Percentiles rank a stretch among this genome's conserved stretches.
Evolutionary conservation across 805 yeast species (phyloP).

Genomic region (Geotrichum ghanense): DNA sequence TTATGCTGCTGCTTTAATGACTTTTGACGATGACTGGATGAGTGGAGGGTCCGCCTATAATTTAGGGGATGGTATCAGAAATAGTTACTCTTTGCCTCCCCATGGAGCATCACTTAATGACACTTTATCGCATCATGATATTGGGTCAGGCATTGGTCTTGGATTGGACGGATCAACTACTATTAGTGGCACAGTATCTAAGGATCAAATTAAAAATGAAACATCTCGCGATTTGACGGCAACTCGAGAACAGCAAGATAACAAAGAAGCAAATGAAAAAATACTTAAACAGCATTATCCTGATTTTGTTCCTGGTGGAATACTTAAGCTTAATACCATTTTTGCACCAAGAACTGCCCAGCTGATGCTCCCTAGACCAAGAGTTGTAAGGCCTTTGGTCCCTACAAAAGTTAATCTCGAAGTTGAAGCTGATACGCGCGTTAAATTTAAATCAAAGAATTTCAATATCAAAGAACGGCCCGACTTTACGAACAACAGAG

Average conservation of each 20-base stretch:
- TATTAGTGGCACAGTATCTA: neutral
- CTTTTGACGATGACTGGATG: conserved; percentile 2
- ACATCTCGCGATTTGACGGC: neutral
- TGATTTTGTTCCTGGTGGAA: conserved; percentile 40
- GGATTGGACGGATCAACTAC: neutral
- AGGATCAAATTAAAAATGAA: conserved; percentile 1
- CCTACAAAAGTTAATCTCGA: conserved; percentile 55
- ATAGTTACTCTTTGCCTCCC: neutral
- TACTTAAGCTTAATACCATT: conserved; percentile 52
- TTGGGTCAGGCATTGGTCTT: neutral
- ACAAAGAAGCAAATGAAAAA: conserved; percentile 13
- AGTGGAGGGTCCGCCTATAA: neutral
- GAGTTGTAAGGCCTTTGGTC: conserved; percentile 20
- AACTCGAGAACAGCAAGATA: neutral
- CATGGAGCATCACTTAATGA: neutral
- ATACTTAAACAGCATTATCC: conserved; percentile 41
- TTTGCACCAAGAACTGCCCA: conserved; percentile 52
- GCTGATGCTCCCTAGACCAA: conserved; percentile 42
- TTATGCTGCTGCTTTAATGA: neutral
- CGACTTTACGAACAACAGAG: neutral
- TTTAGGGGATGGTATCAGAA: neutral
- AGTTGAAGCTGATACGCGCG: conserved; percentile 48
- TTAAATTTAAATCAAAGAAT: conserved; percentile 32
- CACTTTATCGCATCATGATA: neutral
- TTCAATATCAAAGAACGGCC: neutral